Evolutionary conservation across 1,284 basidiomycete species (phyloP), one percentile per base, ranked within the genome.

Genomic region (Mycena citricolor): DNA sequence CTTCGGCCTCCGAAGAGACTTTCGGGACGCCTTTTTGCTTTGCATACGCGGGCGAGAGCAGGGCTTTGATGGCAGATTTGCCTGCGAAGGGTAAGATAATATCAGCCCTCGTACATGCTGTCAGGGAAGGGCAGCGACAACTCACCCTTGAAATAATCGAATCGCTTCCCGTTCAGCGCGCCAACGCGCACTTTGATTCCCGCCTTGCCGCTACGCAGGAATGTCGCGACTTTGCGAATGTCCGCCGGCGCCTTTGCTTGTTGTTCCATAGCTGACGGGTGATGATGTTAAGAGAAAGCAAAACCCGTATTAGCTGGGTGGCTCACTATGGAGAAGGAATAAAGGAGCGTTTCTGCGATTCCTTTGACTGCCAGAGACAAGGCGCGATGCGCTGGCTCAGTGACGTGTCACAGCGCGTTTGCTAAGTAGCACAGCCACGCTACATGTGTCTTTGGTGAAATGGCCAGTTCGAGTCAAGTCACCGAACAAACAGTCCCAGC

Each of bases 131-230:
- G 10, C 14, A n/a, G 16, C 4, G 37, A 33, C n/a, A 12, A 70
- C 77, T 56, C 54, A 90, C 93, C 95, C 74, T 95, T 98, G 75
- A 99, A 99, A 71, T 98, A 98, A 66, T 98, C 95, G 44, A 94
- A 76, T 35, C 95, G 85, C 67, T 97, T 97, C 28, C 95, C 97
- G 58, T 92, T 92, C 60, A 98, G 70, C 6, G 94, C 85, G 28
- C 95, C 95, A 4, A 89, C 83, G 52, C 90, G 79, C 45, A 86
- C 82, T 73, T 97, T 97, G 60, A 97, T 84, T 11, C 91, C 91
- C 21, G 92, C 77, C 60, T 83, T 86, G 55, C 86, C 85, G 55
- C 87, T 84, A 35, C 94, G 81, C 35, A 97, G 72, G 61, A 91
- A 97, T 55, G 89, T 78, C 43, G 88, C 88, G 39, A 92, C 83